Conservation (phyloP, 352 stramenopile species). For the Globisporangium heterothallicum region DNA sequence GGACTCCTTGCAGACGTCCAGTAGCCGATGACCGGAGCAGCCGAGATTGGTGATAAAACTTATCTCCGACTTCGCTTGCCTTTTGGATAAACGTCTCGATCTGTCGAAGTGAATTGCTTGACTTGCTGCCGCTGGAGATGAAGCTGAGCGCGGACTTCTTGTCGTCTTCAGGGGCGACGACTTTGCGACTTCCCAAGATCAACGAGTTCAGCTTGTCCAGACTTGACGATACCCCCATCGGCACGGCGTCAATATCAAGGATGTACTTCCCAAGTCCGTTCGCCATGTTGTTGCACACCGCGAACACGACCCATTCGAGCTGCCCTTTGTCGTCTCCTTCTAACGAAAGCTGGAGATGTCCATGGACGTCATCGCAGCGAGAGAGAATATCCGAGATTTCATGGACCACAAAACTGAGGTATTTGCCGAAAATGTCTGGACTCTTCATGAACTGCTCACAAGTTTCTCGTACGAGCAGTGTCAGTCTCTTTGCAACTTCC, state of each 20-base stretch:
- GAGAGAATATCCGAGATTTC: conserved; percentile 67
- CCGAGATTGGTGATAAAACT: conserved; percentile 43
- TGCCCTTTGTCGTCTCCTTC: conserved; percentile 54
- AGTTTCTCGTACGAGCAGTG: conserved; percentile 48
- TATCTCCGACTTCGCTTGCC: conserved; percentile 32
- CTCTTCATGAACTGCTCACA: conserved; percentile 65
- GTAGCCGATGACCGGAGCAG: conserved; percentile 5
- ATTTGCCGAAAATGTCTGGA: conserved; percentile 70
- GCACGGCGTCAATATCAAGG: conserved; percentile 57
- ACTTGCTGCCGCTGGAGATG: background rate
- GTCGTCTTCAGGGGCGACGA: conserved; percentile 3
- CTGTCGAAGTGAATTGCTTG: conserved; percentile 25
- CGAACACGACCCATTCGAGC: conserved; percentile 75
- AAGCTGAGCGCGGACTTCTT: background rate
- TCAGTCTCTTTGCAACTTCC: conserved; percentile 29
- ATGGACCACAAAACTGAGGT: conserved; percentile 70
- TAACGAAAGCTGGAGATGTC: conserved; percentile 16
- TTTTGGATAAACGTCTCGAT: conserved; percentile 60
- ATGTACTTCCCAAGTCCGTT: conserved; percentile 68
- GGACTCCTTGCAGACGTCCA: background rate
- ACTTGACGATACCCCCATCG: conserved; percentile 45
- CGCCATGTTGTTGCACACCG: conserved; percentile 68
- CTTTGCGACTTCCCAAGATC: conserved; percentile 31
- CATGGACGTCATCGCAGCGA: background rate
- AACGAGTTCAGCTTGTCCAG: conserved; percentile 70